Base-by-base conservation (phyloP, 148 eudicot species). In the Salicornia ramosissima region DNA sequence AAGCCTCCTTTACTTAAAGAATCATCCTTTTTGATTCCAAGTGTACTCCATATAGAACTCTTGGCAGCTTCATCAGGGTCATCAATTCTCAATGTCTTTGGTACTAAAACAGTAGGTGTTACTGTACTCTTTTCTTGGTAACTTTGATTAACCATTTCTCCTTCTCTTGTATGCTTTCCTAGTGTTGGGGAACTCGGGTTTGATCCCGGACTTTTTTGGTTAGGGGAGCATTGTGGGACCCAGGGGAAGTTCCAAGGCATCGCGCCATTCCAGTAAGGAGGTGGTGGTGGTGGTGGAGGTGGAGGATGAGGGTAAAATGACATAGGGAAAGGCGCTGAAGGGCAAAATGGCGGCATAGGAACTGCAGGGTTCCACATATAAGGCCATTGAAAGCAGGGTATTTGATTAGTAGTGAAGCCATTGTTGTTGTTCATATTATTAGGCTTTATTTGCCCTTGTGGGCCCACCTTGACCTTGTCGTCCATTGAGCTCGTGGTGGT, bases 11-110 rank as follows among this genome's bases (percentile, higher is more conserved):
- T 85, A 34, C 77, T 78, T 19, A 46, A 24, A 22, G 79, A 67
- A 25, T 88, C 96, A 28, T 69, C 61, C 65, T 88, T 83, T 68
- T 87, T 87, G n/a, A 93, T 93, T 70, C 98, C 98, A 4, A 93
- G 90, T 1, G 96, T 88, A 31, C 80, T 78, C 96, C 96, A 93
- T 81, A 93, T 90, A 18, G 98, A 88, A 80, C 98, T 90, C 81
- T 75, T 93, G 31, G 96, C 95, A 25, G 98, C 92, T 67, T 88
- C 98, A 65, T 93, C 97, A 7, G 90, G 98, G 65, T 93, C 97
- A 70, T 90, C 92, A 9, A 93, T 88, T 74, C 98, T 83, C 76
- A 93, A 78, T 7, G 88, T 93, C 72, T 90, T 93, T 0, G 96
- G 98, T 42, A 88, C 86, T 77, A 93, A 55, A 56, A 93, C 79